Evolutionary conservation across 2,329 filamentous ascomycete genomes (phyloP).

Genomic region (Aspergillus thermomutatus): DNA sequence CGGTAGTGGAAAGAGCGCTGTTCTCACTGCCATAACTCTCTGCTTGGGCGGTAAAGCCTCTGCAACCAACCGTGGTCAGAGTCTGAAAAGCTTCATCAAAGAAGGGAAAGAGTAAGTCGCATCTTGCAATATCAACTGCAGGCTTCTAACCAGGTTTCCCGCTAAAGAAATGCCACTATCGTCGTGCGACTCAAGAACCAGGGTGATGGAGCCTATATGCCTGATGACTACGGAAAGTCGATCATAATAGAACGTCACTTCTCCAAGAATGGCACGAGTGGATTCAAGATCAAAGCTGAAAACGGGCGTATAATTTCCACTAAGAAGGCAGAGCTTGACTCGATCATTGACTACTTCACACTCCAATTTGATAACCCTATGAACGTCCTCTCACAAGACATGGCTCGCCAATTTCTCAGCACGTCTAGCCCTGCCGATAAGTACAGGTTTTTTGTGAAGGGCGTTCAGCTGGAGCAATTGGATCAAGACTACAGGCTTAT

Average conservation of each 20-base stretch:
- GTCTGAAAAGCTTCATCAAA: slow-evolving; percentile 86
- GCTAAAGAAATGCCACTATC: slow-evolving; percentile 55
- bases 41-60: slow-evolving; percentile 95
- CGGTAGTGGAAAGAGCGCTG: slow-evolving; percentile 94
- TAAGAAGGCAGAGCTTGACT: slow-evolving; percentile 82
- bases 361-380: slow-evolving; percentile 96
- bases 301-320: slow-evolving; percentile 69
- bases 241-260: slow-evolving; percentile 94
- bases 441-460: slow-evolving; percentile 94
- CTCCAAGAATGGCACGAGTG: slow-evolving; percentile 66
- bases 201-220: slow-evolving; percentile 78
- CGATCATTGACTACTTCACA: slow-evolving; percentile 89
- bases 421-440: slow-evolving; percentile 78
- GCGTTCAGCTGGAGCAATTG: slow-evolving; percentile 87
- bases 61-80: slow-evolving; percentile 86
- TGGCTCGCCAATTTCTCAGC: slow-evolving; percentile 89
- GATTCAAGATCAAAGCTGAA: slow-evolving; percentile 81
- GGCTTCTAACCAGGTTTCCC: slow-evolving; percentile 6
- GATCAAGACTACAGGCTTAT: slow-evolving; percentile 88
- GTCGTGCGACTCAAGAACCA: slow-evolving; percentile 87
- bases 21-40: slow-evolving; percentile 86
- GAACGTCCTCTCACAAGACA: slow-evolving; percentile 92
- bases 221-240: slow-evolving; percentile 74
- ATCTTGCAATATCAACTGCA: neutral
- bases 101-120: slow-evolving; percentile 69